Evolutionary conservation across 768 basidiomycete genomes (phyloP).

Genomic region (Rhizopogon salebrosus): DNA sequence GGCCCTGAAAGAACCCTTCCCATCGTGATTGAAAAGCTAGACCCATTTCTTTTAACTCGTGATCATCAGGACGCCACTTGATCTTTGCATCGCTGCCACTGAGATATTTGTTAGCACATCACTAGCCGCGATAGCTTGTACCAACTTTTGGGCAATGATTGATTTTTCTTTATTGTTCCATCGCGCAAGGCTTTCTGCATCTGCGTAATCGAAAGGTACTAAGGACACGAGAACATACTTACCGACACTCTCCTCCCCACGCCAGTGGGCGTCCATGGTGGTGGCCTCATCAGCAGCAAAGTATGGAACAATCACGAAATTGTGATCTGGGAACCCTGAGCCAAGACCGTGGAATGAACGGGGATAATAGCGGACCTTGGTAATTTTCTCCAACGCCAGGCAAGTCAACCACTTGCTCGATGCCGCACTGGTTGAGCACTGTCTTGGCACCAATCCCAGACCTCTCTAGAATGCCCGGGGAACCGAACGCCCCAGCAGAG

Average conservation of each 20-base stretch:
- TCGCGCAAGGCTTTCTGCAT: constrained; percentile 26
- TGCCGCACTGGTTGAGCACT: constrained; percentile 41
- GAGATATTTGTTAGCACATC: background rate
- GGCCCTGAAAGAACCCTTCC: constrained; percentile 41
- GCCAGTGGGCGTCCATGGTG: constrained; percentile 45
- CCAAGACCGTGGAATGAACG: background rate
- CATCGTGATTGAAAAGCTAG: constrained; percentile 44
- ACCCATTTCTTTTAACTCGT: constrained; percentile 45
- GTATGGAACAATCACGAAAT: constrained; percentile 26
- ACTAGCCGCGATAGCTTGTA: background rate
- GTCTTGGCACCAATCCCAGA: constrained; percentile 61
- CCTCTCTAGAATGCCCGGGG: constrained; percentile 51
- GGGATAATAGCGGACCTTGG: constrained; percentile 32
- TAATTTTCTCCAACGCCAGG: constrained; percentile 74
- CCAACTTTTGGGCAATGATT: constrained; percentile 51
- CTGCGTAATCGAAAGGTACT: constrained; percentile 4
- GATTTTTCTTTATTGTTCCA: constrained; percentile 40
- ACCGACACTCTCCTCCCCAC: constrained; percentile 37
- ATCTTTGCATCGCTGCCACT: constrained; percentile 53
- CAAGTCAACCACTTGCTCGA: constrained; percentile 52
- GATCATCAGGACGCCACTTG: constrained; percentile 46
- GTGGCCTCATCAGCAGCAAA: constrained; percentile 38
- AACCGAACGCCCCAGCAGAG: constrained; percentile 50
- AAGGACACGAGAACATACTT: constrained; percentile 13
- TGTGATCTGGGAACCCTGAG: constrained; percentile 22